Percentiles rank a stretch among this genome's conserved stretches.
Conservation (phyloP, 441 rosid genomes). For the Omphalea diandra region DNA sequence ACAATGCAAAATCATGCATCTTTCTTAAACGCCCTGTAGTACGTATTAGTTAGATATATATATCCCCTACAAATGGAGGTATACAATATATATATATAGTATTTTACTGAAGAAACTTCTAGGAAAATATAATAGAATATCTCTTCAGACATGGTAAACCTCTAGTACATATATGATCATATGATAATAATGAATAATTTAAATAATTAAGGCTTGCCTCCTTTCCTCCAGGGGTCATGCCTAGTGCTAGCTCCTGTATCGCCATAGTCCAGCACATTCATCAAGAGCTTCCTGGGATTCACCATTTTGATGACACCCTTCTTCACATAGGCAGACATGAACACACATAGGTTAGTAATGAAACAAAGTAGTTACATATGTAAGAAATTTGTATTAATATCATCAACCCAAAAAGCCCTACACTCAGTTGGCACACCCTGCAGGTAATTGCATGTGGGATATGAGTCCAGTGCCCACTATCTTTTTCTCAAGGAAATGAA, state of each 20-base stretch:
- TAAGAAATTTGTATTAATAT: neutral
- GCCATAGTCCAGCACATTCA: conserved; percentile 56
- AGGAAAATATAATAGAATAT: neutral
- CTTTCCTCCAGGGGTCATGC: conserved; percentile 65
- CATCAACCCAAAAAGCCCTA: too few relatives aligned
- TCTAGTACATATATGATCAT: neutral
- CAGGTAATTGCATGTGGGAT: too few relatives aligned
- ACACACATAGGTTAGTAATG: neutral
- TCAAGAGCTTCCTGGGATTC: conserved; percentile 48
- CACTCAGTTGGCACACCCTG: too few relatives aligned
- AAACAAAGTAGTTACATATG: neutral
- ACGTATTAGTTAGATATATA: too few relatives aligned
- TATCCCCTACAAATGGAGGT: neutral
- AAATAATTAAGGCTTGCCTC: conserved; percentile 27
- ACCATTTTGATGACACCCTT: conserved; percentile 18
- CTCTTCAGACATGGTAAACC: neutral
- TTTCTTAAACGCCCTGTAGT: neutral
- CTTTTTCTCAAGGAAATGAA: too few relatives aligned
- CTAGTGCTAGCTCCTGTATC: conserved; percentile 62
- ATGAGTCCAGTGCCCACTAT: too few relatives aligned
- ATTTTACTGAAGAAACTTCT: neutral
- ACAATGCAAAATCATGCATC: neutral
- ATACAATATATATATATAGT: too few relatives aligned
- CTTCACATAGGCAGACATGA: neutral
- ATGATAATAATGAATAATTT: neutral